These are phyloP conservation scores for Paramecium sonneborni DNA, from an alignment of 73 alveolate species.

Conservation along the genomic window DNA sequence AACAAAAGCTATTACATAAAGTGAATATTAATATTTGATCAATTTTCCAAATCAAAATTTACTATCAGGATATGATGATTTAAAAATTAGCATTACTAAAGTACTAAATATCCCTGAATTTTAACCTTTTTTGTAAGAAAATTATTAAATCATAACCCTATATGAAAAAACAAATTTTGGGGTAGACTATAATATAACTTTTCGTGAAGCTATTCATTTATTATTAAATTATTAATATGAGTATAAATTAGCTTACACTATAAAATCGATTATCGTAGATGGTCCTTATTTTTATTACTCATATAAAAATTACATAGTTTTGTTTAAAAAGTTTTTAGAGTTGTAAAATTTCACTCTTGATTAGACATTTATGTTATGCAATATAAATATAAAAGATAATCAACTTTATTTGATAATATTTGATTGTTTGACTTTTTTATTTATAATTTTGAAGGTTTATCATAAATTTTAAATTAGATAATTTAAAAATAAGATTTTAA, in stretches of 20 bases:
- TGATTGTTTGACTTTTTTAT: neutral
- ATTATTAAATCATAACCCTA: neutral
- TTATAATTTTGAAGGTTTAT: neutral
- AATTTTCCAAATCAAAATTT: neutral
- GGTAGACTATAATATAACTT: neutral
- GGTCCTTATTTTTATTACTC: slow-evolving; percentile 42
- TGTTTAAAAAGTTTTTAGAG: neutral
- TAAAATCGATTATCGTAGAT: neutral
- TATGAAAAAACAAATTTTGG: slow-evolving; percentile 47
- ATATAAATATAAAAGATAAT: neutral
- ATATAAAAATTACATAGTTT: neutral
- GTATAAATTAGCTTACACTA: slow-evolving; percentile 12
- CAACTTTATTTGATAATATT: neutral
- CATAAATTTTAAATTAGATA: neutral
- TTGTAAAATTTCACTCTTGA: neutral
- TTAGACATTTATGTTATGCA: neutral
- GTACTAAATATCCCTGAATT: neutral
- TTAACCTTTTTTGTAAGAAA: neutral
- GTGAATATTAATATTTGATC: neutral
- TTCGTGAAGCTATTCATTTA: neutral
- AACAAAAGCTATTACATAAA: neutral
- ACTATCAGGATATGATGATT: neutral
- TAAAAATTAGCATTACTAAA: neutral
- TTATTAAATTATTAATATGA: slow-evolving; percentile 33
- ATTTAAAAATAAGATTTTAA: neutral